These are phyloP conservation scores for Brassica nigra DNA, from an alignment of 345 rosid genomes.

Conservation along the genomic window DNA sequence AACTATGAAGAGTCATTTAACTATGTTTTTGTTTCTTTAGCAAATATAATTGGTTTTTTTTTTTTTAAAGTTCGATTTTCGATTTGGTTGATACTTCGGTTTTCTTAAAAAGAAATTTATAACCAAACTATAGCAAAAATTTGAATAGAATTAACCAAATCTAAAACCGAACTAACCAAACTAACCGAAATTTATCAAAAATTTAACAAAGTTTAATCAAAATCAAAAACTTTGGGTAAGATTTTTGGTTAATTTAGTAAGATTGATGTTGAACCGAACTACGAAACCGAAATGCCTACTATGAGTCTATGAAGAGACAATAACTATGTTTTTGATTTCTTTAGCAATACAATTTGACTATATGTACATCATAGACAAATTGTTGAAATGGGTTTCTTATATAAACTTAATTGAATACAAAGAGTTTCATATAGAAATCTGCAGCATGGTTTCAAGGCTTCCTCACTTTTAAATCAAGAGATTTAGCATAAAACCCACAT, in stretches of 20 bases:
- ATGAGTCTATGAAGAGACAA: too few relatives aligned
- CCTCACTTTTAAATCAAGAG: conserved; percentile 19
- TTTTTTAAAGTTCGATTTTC: too few relatives aligned
- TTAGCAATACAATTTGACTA: neutral
- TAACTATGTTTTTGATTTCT: neutral
- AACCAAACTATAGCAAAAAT: neutral
- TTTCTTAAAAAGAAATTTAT: neutral
- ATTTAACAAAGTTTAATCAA: neutral
- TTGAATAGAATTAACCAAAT: too few relatives aligned
- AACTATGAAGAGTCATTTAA: conserved; percentile 27
- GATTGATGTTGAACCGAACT: too few relatives aligned
- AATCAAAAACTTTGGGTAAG: too few relatives aligned
- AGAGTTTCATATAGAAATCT: neutral
- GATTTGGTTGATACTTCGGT: neutral
- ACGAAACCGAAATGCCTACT: too few relatives aligned
- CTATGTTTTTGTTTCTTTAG: neutral
- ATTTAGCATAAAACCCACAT: conserved; percentile 26
- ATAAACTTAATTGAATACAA: neutral
- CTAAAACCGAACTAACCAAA: too few relatives aligned
- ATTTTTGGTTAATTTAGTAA: too few relatives aligned
- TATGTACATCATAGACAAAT: neutral
- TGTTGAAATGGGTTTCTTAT: neutral
- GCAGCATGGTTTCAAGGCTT: conserved; percentile 20
- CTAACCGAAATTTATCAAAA: too few relatives aligned
- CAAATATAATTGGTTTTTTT: neutral